A percentile compares a stretch with the other conserved stretches of the same genome.
Conservation (phyloP, 2,329 filamentous ascomycete genomes). For the Anthostomella pinea region DNA sequence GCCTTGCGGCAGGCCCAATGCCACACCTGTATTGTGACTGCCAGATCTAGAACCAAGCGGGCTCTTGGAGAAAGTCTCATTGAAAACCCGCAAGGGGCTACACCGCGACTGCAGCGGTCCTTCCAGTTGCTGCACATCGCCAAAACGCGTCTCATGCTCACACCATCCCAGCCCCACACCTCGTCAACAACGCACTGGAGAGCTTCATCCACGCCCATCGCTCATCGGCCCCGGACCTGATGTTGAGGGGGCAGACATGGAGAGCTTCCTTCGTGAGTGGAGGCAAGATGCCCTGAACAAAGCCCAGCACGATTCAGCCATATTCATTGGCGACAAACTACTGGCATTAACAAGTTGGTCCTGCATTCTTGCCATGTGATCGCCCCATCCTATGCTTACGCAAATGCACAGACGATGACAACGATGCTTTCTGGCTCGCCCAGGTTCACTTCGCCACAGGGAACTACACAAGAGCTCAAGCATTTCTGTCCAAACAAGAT, state of each 20-base stretch:
- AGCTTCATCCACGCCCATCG: no score
- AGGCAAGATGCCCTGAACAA: conserved; percentile 93
- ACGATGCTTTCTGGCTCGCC: conserved; percentile 96
- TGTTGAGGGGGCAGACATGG: no score
- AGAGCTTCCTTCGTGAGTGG: conserved; percentile 91
- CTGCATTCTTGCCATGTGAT: conserved; percentile 6
- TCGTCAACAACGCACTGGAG: no score
- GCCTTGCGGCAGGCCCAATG: no score
- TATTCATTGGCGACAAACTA: conserved; percentile 96
- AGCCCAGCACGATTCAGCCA: conserved; percentile 92
- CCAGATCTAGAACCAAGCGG: no score
- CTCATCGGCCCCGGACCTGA: no score
- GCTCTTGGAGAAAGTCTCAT: no score
- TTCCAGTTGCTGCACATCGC: no score
- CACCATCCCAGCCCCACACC: background rate
- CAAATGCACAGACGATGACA: conserved; percentile 69
- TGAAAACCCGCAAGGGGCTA: no score
- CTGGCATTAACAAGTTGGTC: conserved; percentile 83
- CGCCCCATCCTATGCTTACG: conserved; percentile 12
- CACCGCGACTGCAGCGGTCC: no score
- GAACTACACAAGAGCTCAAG: conserved; percentile 89
- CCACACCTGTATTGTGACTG: no score
- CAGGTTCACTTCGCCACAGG: conserved; percentile 95
- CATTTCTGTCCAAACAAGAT: conserved; percentile 80
- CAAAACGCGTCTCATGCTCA: background rate